Base-by-base conservation (phyloP, 768 basidiomycete genomes). In the Leccinellum rugosiceps region DNA sequence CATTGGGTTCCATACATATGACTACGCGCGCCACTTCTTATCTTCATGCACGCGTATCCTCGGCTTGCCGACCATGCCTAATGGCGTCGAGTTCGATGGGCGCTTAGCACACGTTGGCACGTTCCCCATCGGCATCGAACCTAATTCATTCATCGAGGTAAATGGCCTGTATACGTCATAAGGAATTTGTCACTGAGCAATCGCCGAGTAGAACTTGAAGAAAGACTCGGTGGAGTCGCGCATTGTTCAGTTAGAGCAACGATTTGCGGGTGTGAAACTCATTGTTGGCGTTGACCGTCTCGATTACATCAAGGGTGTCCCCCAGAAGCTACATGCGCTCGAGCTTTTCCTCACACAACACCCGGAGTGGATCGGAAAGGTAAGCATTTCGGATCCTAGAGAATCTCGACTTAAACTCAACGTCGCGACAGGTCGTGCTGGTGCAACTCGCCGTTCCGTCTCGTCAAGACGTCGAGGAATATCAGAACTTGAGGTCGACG, bases 281-380 rank as follows among this genome's bases (percentile, higher is more conserved):
- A 97, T 99, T 70, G 94, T 98, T 62, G 97, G 97, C 51, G 97
- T 99, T 26, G 97, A 99, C 72, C 88, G 97, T 46, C 81, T 99
- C 53, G 97, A 99, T 72, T 99, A 99, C 76, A 98, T 99, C 86
- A 99, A 99, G 80, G 97, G 97, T 67, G 94, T 99, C 32, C 97
- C 97, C 2, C 97, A 99, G 73, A 99, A 99, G 75, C 75, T 99
- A 49, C 94, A 98, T 69, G 95, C 92, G 0, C 83, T 99, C 57
- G 97, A 99, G 69, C 83, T 96, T 44, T 99, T 99, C 83, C 82
- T 99, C 31, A 85, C 89, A 19, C 95, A 98, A 63, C 96, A 99
- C 71, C 97, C 97, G 4, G 97, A 99, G 74, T 98, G 95, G 95
- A 93, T 98, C 65, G 97, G 97, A 65, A 99, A 96, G 81, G 90